Evolutionary conservation across 225 moss, liverwort and hornwort genomes (phyloP).

Genomic region (Marchantia polymorpha): DNA sequence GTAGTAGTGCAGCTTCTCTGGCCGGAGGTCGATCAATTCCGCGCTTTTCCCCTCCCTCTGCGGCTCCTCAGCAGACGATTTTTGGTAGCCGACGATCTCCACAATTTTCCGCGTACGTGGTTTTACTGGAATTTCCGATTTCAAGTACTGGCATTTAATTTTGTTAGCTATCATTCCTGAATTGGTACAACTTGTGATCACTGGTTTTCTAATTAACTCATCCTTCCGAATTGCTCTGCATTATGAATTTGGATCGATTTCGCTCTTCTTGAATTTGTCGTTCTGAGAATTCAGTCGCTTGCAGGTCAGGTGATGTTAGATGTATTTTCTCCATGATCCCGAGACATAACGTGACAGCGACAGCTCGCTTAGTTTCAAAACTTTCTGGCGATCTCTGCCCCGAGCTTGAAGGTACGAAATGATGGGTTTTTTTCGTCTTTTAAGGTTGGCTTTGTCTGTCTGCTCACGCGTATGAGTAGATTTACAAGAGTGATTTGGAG

Average conservation of each 20-base stretch:
- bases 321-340: constrained; percentile 34
- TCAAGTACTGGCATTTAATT: not conserved
- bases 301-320: constrained; percentile 34
- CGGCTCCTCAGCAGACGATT: constrained; percentile 1
- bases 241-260: not conserved
- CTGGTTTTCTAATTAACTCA: not conserved
- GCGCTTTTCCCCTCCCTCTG: constrained; percentile 4
- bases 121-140: not conserved
- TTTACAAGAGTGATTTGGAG: too few species aligned
- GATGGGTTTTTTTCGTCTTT: not conserved
- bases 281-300: not conserved
- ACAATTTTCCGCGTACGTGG: constrained; percentile 18
- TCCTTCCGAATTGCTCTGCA: not conserved
- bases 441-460: too few species aligned
- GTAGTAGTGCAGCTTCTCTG: constrained; percentile 12
- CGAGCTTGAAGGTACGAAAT: constrained; percentile 36
- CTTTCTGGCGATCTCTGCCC: constrained; percentile 37
- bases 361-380: constrained; percentile 42
- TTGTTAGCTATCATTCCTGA: not conserved
- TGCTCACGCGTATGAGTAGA: too few species aligned
- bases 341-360: constrained; percentile 36
- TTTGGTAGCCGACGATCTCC: constrained; percentile 18
- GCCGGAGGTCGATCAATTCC: constrained; percentile 1
- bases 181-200: not conserved
- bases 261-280: not conserved